Evolutionary conservation across 371 early-diverging fungal species (phyloP).

Genomic region (Actinomortierella ambigua): DNA sequence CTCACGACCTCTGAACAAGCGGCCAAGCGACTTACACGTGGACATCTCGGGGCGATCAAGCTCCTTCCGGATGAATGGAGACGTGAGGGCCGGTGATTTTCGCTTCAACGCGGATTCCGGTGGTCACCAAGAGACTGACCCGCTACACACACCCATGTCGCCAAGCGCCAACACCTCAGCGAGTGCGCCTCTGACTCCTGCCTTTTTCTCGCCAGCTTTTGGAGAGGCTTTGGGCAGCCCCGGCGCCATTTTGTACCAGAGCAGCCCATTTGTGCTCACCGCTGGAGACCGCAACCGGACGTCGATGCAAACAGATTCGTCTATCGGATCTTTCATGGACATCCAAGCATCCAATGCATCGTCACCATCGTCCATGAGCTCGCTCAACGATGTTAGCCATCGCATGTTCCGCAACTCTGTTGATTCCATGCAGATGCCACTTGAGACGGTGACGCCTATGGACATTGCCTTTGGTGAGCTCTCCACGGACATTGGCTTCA

Average conservation of each 20-base stretch:
- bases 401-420: conserved; percentile 37
- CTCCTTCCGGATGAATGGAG: conserved; percentile 38
- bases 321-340: conserved; percentile 47
- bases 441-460: conserved; percentile 42
- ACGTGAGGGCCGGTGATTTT: conserved; percentile 43
- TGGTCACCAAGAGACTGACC: conserved; percentile 21
- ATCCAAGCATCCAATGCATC: conserved; percentile 38
- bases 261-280: conserved; percentile 43
- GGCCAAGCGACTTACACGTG: conserved; percentile 43
- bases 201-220: conserved; percentile 73
- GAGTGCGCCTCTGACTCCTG: conserved; percentile 57
- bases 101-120: conserved; percentile 27
- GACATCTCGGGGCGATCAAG: conserved; percentile 45
- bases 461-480: conserved; percentile 38
- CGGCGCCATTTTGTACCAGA: conserved; percentile 40
- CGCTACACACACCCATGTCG: conserved; percentile 21
- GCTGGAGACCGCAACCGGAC: conserved; percentile 44
- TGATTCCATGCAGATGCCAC: conserved; percentile 27
- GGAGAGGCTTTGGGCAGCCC: conserved; percentile 63
- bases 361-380: conserved; percentile 34
- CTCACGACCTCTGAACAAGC: conserved; percentile 28
- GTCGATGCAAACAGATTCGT: conserved; percentile 32
- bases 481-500: conserved; percentile 21
- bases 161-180: conserved; percentile 10
- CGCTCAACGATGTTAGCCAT: conserved; percentile 30